Evolutionary conservation across 495 filamentous ascomycete genomes (phyloP).

Genomic region (Podospora comata): DNA sequence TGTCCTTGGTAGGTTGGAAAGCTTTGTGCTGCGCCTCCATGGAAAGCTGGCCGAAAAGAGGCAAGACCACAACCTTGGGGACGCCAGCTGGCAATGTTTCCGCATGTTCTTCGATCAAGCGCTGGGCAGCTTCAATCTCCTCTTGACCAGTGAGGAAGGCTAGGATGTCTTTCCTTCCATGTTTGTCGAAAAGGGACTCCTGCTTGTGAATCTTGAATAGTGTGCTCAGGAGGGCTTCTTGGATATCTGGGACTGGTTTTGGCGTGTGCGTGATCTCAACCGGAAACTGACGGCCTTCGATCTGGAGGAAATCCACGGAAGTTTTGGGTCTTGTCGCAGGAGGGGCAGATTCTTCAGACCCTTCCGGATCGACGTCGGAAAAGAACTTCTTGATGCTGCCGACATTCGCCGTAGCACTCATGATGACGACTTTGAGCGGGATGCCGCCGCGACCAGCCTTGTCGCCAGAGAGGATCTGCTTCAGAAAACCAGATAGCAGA

Average conservation of each 20-base stretch:
- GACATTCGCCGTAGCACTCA: constrained; percentile 95
- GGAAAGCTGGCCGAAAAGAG: constrained; percentile 51
- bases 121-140: constrained; percentile 78
- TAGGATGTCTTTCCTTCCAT: constrained; percentile 62
- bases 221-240: constrained; percentile 73
- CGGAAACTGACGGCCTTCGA: constrained; percentile 85
- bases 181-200: constrained; percentile 75
- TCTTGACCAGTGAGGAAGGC: constrained; percentile 95
- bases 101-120: constrained; percentile 76
- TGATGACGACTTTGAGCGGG: constrained; percentile 83
- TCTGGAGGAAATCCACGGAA: constrained; percentile 56
- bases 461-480: constrained; percentile 61
- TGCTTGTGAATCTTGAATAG: constrained; percentile 88
- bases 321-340: constrained; percentile 5
- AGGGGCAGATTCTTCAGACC: neutral
- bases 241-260: constrained; percentile 75
- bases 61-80: constrained; percentile 61
- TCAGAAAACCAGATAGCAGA: constrained; percentile 81
- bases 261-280: constrained; percentile 76
- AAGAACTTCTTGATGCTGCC: constrained; percentile 76
- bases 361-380: constrained; percentile 28
- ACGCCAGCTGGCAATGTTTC: constrained; percentile 64
- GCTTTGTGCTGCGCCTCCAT: constrained; percentile 78
- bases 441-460: constrained; percentile 61
- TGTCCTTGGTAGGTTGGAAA: constrained; percentile 71